A percentile compares a stretch with the other conserved stretches of the same genome.
These are phyloP conservation scores for Malus hybrid DNA, from an alignment of 331 rosid genomes.

Conservation along the genomic window DNA sequence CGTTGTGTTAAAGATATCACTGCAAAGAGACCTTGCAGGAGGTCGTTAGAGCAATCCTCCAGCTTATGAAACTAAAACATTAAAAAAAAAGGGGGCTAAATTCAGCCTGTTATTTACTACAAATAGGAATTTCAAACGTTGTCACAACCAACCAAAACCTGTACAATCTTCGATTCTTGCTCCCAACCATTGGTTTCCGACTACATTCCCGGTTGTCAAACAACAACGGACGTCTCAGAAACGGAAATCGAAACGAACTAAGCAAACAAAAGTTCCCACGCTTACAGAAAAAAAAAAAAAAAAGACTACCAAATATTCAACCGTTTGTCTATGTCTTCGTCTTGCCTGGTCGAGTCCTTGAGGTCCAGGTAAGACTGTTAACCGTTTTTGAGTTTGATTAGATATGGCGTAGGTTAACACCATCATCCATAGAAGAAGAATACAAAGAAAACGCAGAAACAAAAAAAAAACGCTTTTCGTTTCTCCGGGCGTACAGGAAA, in stretches of 20 bases:
- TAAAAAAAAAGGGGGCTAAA: conserved; percentile 11
- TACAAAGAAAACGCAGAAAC: conserved; percentile 1
- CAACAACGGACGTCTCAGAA: conserved; percentile 18
- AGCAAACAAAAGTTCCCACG: conserved; percentile 6
- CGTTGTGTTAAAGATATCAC: neutral
- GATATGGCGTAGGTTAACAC: conserved; percentile 26
- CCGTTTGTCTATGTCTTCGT: neutral
- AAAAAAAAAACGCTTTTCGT: conserved; percentile 7
- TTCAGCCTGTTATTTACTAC: conserved; percentile 10
- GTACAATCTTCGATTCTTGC: conserved; percentile 39
- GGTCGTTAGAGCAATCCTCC: neutral
- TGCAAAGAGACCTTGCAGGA: neutral
- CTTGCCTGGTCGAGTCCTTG: conserved; percentile 56
- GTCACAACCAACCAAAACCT: conserved; percentile 22
- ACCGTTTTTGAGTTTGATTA: conserved; percentile 17
- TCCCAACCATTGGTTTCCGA: conserved; percentile 43
- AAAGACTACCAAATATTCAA: neutral
- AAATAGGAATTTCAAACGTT: conserved; percentile 4
- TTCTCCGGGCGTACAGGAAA: conserved; percentile 61
- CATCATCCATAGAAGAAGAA: neutral
- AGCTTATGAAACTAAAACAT: neutral
- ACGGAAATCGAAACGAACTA: conserved; percentile 18
- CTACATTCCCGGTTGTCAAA: conserved; percentile 15
- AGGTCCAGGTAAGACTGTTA: conserved; percentile 52
- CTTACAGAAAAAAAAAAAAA: neutral